phyloP scores from a whole-genome alignment of 148 eudicot species.

The Silene latifolia region DNA sequence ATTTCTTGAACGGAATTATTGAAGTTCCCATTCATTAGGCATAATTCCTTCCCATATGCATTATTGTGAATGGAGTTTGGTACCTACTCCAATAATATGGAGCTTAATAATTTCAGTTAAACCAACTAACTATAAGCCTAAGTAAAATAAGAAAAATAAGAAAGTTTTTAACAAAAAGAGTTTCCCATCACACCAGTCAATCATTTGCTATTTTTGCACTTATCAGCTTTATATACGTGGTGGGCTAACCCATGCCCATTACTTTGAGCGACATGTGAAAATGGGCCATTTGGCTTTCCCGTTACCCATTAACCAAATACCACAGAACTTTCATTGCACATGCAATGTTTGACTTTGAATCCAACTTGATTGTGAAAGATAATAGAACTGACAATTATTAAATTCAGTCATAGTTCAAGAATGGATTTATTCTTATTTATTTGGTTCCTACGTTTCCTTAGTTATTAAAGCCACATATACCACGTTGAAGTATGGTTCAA shows the following conservation, averaged over 20 bases:
- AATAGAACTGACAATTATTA: neutral
- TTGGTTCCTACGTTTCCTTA: neutral
- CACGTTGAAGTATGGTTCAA: too few species aligned
- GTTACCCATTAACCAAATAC: neutral
- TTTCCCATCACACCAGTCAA: neutral
- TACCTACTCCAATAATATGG: neutral
- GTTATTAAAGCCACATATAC: neutral
- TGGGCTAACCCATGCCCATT: neutral
- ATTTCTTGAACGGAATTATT: too few species aligned
- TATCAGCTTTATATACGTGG: neutral
- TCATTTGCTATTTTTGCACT: neutral
- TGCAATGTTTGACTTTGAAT: neutral
- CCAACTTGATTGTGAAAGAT: neutral
- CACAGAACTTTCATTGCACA: neutral
- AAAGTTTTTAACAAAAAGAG: neutral
- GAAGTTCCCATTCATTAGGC: neutral
- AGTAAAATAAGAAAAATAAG: neutral
- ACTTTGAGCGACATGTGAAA: neutral
- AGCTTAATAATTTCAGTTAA: neutral
- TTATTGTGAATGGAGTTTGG: neutral
- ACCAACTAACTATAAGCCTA: neutral
- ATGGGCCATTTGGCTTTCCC: neutral
- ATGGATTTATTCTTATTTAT: neutral
- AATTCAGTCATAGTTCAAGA: neutral
- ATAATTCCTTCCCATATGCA: too few species aligned